Percentiles rank a stretch among this genome's conserved stretches.
Evolutionary conservation across 306 rosid genomes (phyloP).

Genomic region (Fragaria nilgerrensis): DNA sequence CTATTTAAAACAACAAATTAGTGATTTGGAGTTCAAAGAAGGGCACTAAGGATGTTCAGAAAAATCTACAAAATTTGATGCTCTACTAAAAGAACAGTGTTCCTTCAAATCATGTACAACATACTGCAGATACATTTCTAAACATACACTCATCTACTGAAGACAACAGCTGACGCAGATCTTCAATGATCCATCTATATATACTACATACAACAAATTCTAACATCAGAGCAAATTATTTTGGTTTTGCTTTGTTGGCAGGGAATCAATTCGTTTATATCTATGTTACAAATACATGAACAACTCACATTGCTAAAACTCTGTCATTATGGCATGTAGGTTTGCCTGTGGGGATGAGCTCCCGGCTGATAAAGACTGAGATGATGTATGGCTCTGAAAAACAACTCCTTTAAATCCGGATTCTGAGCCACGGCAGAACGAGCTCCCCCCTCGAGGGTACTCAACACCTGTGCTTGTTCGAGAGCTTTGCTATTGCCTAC

Average conservation of each 20-base stretch:
- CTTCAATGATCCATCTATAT: constrained; percentile 8
- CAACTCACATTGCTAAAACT: constrained; percentile 38
- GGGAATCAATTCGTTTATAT: background rate
- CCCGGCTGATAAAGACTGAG: constrained; percentile 87
- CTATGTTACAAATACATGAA: constrained; percentile 28
- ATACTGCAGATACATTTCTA: constrained; percentile 2
- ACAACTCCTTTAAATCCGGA: constrained; percentile 61
- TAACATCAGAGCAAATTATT: background rate
- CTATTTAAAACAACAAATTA: background rate
- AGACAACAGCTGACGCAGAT: background rate
- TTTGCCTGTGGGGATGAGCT: constrained; percentile 65
- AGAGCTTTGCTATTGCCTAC: constrained; percentile 81
- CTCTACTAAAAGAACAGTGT: background rate
- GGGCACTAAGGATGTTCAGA: background rate
- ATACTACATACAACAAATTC: background rate
- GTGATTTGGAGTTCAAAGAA: background rate
- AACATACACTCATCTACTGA: constrained; percentile 18
- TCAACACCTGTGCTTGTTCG: constrained; percentile 68
- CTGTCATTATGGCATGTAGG: constrained; percentile 32
- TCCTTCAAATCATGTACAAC: constrained; percentile 24
- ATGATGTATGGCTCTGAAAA: constrained; percentile 56
- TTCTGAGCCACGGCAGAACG: constrained; percentile 57
- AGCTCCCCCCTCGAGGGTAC: constrained; percentile 58
- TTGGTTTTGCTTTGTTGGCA: background rate
- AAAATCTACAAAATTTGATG: constrained; percentile 4